Evolutionary conservation across 768 basidiomycete species (phyloP), one percentile per base, ranked within the genome.

Genomic region (Symmetrospora coprosmae): DNA sequence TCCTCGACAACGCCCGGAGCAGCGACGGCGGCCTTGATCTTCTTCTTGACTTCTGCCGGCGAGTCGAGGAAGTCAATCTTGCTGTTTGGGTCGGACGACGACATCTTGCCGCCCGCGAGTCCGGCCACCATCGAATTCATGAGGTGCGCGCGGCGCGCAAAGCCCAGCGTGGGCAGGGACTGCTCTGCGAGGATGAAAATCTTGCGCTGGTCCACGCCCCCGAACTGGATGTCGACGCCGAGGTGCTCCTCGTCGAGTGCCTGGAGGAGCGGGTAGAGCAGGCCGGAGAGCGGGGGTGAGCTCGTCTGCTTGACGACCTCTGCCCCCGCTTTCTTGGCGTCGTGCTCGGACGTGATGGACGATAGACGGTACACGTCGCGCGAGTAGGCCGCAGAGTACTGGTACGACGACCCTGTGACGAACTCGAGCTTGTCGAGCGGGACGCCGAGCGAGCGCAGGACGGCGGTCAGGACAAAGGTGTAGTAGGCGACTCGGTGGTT

Each of bases 291-390:
- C 49, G 68, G 66, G 2, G 62, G 50, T 25, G 91, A 75, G 0
- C 90, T 86, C 68, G 84, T 88, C 73, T 96, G 92, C 73, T 97
- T 97, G 66, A 99, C 94, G 58, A 97, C 94, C 72, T 97, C 94
- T 1, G 94, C 91, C 4, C 94, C 94, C 0, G 94, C 94, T 73
- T 94, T 94, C 72, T 92, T 92, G 25, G 92, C 89, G 66, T 97
- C 94, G 72, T 92, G 90, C 67, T 96, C 88, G 1, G 87, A 82
- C 19, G 92, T 89, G 61, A 81, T 83, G n/a, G 91, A 81, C 67
- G 84, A 86, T 48, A 97, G 80, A 67, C 49, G 80, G 81, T 89
- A 97, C 70, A 91, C 86, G 75, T 97, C 94, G 69, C 96, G 78
- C 67, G 83, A 94, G 78, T 92, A 99, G 65, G 92, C 89, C 37